Evolutionary conservation across 2,329 filamentous ascomycete genomes (phyloP).

Genomic region (Stagonosporopsis vannaccii): DNA sequence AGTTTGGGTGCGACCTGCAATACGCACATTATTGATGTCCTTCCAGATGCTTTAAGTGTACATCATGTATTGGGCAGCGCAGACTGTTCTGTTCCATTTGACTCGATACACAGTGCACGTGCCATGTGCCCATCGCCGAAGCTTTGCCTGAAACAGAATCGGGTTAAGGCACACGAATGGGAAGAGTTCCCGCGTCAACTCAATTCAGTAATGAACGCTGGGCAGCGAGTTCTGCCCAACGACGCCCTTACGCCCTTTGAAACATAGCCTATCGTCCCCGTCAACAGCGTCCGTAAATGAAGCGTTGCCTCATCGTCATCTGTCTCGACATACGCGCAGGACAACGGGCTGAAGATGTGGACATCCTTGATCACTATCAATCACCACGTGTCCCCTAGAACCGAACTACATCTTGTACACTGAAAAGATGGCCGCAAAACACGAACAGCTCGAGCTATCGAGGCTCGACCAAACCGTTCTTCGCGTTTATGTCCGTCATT

Average conservation of each 20-base stretch:
- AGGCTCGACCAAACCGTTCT: slow-evolving; percentile 7
- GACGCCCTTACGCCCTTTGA: slow-evolving; percentile 12
- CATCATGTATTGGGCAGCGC: too few relatives aligned
- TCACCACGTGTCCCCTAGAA: not conserved
- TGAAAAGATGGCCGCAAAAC: not conserved
- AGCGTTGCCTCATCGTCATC: not conserved
- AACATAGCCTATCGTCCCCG: too few relatives aligned
- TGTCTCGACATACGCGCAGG: too few relatives aligned
- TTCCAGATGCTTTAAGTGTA: too few relatives aligned
- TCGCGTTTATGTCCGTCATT: slow-evolving; percentile 13
- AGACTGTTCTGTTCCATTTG: too few relatives aligned
- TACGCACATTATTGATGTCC: not conserved
- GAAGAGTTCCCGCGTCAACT: not conserved
- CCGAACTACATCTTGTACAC: not conserved
- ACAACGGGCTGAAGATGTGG: not conserved
- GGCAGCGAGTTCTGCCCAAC: not conserved
- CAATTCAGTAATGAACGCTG: not conserved
- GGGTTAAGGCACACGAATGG: not conserved
- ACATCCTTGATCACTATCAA: not conserved
- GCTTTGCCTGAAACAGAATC: not conserved
- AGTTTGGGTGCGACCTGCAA: not conserved
- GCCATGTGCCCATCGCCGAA: not conserved
- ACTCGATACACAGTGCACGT: not conserved
- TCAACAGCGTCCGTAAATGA: not conserved
- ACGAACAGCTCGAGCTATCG: not conserved